phyloP scores from a whole-genome alignment of 2,329 filamentous ascomycete species.

The Chrysosporium keratinophilum region DNA sequence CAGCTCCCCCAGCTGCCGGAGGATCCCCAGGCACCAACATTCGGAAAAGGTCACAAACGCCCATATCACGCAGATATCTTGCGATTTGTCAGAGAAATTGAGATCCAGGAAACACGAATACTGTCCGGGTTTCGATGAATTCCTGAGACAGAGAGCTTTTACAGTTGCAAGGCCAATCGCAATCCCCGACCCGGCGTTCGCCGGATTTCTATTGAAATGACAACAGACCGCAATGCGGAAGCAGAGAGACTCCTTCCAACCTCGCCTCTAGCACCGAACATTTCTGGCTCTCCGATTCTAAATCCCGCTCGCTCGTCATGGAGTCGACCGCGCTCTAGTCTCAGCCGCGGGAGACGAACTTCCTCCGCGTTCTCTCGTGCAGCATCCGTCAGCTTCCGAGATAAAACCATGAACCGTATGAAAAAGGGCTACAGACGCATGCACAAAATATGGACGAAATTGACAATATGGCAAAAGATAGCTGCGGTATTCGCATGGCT shows the following conservation, averaged over 20 bases:
- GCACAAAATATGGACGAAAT: constrained; percentile 27
- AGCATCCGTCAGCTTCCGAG: constrained; percentile 23
- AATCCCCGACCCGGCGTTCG: background rate
- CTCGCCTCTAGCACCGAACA: constrained; percentile 14
- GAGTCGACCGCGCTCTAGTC: constrained; percentile 37
- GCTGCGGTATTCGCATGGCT: constrained; percentile 46
- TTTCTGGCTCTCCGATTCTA: constrained; percentile 38
- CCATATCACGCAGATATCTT: too few species aligned
- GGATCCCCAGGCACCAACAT: too few species aligned
- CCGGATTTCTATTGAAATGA: constrained; percentile 24
- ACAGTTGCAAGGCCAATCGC: background rate
- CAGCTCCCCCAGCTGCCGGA: too few species aligned
- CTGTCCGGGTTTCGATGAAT: background rate
- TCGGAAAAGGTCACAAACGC: too few species aligned
- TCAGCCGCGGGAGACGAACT: constrained; percentile 26
- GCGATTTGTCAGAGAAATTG: too few species aligned
- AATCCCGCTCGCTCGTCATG: constrained; percentile 41
- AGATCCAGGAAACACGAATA: too few species aligned
- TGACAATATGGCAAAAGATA: constrained; percentile 49
- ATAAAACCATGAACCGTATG: constrained; percentile 31
- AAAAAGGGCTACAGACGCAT: constrained; percentile 28
- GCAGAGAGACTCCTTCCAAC: constrained; percentile 40
- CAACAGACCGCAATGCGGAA: constrained; percentile 42
- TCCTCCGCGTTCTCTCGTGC: constrained; percentile 29
- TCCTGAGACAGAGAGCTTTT: background rate